These are phyloP conservation scores for Mucor plumbeus DNA, from an alignment of 371 early-diverging fungal genomes.

Conservation along the genomic window DNA sequence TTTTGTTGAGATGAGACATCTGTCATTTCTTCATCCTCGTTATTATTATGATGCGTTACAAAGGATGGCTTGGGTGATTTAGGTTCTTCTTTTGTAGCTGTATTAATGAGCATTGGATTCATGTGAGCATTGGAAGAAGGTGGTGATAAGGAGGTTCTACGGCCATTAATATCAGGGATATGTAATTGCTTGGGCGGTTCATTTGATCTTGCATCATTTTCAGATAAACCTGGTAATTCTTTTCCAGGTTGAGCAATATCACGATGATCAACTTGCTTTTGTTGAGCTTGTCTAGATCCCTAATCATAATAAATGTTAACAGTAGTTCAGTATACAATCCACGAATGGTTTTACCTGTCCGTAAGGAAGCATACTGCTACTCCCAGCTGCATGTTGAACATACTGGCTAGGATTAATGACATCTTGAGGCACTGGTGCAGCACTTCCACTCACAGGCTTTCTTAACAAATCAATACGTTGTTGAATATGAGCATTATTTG, in stretches of 20 bases:
- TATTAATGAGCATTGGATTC: constrained; percentile 4
- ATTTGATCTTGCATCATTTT: not conserved
- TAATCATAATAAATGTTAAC: not conserved
- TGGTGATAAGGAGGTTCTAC: not conserved
- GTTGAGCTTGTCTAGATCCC: constrained; percentile 7
- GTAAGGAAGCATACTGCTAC: constrained; percentile 10
- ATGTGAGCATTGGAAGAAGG: too few relatives aligned
- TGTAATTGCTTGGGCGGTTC: not conserved
- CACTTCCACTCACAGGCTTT: constrained; percentile 26
- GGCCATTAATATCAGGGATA: constrained; percentile 6
- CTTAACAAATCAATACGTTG: constrained; percentile 73
- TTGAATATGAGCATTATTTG: constrained; percentile 77
- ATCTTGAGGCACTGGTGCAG: constrained; percentile 67
- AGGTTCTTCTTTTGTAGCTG: not conserved
- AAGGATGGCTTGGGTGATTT: constrained; percentile 8
- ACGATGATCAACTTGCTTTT: not conserved
- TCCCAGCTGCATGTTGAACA: constrained; percentile 14
- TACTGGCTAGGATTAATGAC: constrained; percentile 60
- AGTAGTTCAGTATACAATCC: not conserved
- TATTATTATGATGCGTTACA: not conserved
- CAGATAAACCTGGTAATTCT: not conserved
- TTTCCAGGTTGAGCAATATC: constrained; percentile 1
- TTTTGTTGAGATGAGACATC: not conserved
- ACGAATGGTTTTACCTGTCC: not conserved
- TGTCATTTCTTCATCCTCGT: constrained; percentile 3